Evolutionary conservation across 2,329 filamentous ascomycete genomes (phyloP).

Genomic region (Aspergillus flavus): DNA sequence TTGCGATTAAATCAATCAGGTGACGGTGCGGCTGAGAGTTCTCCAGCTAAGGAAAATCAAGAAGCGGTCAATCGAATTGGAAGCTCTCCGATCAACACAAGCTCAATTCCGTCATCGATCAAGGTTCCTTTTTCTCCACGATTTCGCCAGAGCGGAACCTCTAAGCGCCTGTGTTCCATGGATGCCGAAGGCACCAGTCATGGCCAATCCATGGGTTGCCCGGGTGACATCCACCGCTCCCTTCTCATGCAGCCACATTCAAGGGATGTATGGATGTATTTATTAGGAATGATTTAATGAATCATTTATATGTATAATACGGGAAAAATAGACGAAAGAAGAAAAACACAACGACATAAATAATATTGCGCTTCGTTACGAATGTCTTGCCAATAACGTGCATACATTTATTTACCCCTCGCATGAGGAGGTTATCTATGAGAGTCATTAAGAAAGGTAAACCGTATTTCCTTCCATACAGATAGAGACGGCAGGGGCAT

Average conservation of each 20-base stretch:
- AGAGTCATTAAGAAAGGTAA: background rate
- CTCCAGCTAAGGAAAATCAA: background rate
- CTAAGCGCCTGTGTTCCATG: slow-evolving; percentile 11
- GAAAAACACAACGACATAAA: too few species aligned
- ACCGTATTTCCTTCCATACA: background rate
- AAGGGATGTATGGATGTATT: background rate
- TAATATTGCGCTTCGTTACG: background rate
- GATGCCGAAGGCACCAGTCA: slow-evolving; percentile 6
- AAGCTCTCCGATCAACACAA: background rate
- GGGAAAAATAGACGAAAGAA: background rate
- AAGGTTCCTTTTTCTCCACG: slow-evolving; percentile 5
- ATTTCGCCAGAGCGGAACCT: slow-evolving; percentile 6
- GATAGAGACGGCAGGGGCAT: background rate
- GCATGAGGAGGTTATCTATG: slow-evolving; percentile 1
- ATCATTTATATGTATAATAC: background rate
- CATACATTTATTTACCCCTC: background rate
- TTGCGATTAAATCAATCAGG: background rate
- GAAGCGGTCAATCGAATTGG: background rate
- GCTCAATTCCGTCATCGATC: slow-evolving; percentile 9
- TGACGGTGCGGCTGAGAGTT: background rate
- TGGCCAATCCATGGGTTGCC: slow-evolving; percentile 15
- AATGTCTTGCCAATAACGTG: background rate
- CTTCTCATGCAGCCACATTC: background rate
- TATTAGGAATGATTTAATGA: background rate
- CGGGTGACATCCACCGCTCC: slow-evolving; percentile 14